Conservation (phyloP, 192 early-diverging fungal genomes). For the Coemansia reversa region DNA sequence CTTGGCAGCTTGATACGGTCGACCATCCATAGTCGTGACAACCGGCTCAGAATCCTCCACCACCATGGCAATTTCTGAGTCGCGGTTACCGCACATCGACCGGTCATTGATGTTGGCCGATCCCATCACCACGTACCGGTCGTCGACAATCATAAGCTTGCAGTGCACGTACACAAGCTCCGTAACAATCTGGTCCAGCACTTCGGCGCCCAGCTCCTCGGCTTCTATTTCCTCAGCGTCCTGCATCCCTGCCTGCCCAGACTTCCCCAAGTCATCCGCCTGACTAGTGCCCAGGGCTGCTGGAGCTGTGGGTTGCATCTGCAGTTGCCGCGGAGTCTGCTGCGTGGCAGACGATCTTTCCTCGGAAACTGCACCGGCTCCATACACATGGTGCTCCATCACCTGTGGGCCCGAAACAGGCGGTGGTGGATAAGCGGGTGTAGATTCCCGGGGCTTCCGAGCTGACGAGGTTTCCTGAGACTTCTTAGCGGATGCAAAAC, state of each 20-base stretch:
- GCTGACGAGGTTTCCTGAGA: too few relatives aligned
- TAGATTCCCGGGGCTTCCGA: too few relatives aligned
- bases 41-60: constrained; percentile 73
- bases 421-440: constrained; percentile 15
- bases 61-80: constrained; percentile 85
- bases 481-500: too few relatives aligned
- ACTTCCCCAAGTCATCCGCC: not conserved
- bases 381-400: constrained; percentile 45
- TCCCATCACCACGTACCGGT: constrained; percentile 77
- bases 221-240: constrained; percentile 9
- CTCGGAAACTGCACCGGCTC: constrained; percentile 3
- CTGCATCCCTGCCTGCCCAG: not conserved
- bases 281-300: constrained; percentile 10
- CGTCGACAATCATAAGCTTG: constrained; percentile 86
- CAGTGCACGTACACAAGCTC: constrained; percentile 87
- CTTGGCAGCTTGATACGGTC: constrained; percentile 68
- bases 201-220: constrained; percentile 22
- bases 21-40: constrained; percentile 70
- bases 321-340: constrained; percentile 7
- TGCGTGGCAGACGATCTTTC: not conserved
- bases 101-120: constrained; percentile 93
- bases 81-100: constrained; percentile 80
- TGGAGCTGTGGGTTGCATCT: constrained; percentile 17
- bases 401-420: constrained; percentile 32
- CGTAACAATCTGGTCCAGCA: constrained; percentile 60